These are phyloP conservation scores for carrot (Daucus carota) DNA, from an alignment of 129 eudicot species.

Conservation along the genomic window DNA sequence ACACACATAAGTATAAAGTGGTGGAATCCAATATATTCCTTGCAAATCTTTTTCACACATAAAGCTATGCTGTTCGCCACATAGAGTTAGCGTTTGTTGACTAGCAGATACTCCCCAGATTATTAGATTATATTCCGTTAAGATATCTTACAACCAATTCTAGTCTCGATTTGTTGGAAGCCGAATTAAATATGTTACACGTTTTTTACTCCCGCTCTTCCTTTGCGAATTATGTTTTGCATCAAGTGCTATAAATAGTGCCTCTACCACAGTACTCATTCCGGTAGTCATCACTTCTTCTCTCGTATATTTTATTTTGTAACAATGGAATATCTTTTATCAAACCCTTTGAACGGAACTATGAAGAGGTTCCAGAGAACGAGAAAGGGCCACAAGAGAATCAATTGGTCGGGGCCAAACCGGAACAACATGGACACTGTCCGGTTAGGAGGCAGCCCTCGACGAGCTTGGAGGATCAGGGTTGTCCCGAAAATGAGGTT, in stretches of 20 bases:
- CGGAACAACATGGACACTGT: constrained; percentile 22
- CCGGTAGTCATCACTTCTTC: not conserved
- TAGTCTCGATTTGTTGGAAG: not conserved
- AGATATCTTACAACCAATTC: not conserved
- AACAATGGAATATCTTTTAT: constrained; percentile 26
- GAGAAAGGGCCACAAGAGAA: constrained; percentile 27
- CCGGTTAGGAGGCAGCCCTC: constrained; percentile 26
- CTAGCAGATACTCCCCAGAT: not conserved
- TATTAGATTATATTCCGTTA: not conserved
- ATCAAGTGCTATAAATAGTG: not conserved
- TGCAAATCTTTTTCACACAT: constrained; percentile 3
- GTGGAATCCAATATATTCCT: not conserved
- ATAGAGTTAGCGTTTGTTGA: constrained; percentile 8
- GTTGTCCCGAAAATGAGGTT: constrained; percentile 27
- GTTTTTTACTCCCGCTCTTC: not conserved
- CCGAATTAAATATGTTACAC: not conserved
- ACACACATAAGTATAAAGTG: not conserved
- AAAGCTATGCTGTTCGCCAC: not conserved
- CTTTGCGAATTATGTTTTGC: not conserved
- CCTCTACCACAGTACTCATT: not conserved
- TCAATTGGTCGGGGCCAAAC: constrained; percentile 5
- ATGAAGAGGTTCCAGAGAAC: constrained; percentile 23
- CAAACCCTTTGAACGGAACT: constrained; percentile 17
- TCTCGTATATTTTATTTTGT: not conserved
- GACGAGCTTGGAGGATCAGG: constrained; percentile 44